Evolutionary conservation across 179 eudicot genomes (phyloP), one percentile per base, ranked within the genome.

Genomic region (Silene coronaria): DNA sequence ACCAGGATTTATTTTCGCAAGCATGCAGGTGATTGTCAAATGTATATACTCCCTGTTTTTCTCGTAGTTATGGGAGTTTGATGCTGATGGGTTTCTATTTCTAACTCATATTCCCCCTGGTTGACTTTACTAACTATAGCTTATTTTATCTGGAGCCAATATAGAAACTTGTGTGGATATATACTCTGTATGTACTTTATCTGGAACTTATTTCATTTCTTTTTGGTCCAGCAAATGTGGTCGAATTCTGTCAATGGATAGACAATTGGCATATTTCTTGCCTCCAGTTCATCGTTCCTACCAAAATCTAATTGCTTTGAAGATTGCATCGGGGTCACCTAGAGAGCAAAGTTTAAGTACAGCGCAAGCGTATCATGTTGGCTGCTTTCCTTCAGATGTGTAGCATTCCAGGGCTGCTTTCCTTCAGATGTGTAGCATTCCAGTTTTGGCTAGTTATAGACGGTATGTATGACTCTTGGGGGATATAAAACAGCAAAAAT

Each of bases 251-350:
- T 81, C 91, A 72, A 87, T 92, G 91, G 97, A 92, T 83, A 91
- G 81, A 82, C 91, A 95, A 73, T 86, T 87, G 57, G 87, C 86
- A 64, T 38, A 87, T 46, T 28, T 92, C 59, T 80, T 95, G 80
- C 99, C 99, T 79, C 97, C 99, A 14, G 90, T 92, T 75, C 85
- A 84, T 71, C 93, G 97, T 36, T 87, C 95, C 67, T 95, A 87
- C 77, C 81, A 83, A 28, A 79, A 84, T 61, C 84, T 90, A 71
- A 74, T 79, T 74, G 79, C 80, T 66, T 48, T 81, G 58, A 86
- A 80, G 76, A 63, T 21, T 67, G 36, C 84, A 21, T 76, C 90
- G 19, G 76, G 61, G 28, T 81, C 66, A 3, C 46, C 81, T 0
- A 84, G 74, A 46, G 85, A 84, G 74, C 79, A 77, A 82, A 83